phyloP scores from a whole-genome alignment of 345 rosid genomes.

The Mallotus nudiflorus region DNA sequence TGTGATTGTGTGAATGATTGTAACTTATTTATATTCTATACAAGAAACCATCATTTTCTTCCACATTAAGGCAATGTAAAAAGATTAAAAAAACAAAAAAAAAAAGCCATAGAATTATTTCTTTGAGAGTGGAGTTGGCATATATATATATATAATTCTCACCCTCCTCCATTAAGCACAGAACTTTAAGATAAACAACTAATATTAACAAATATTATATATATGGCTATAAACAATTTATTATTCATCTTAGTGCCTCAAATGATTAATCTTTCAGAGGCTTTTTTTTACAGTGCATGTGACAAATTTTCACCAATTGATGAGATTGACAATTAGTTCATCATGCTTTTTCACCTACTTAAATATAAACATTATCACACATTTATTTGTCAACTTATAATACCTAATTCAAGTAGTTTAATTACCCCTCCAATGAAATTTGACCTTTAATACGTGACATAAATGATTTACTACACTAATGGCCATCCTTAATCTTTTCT shows the following conservation, averaged over 20 bases:
- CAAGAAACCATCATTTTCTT: background rate
- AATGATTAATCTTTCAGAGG: too few relatives aligned
- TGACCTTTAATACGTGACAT: too few relatives aligned
- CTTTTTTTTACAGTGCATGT: background rate
- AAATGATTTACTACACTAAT: too few relatives aligned
- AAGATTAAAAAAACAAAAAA: too few relatives aligned
- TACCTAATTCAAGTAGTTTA: too few relatives aligned
- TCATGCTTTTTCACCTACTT: background rate
- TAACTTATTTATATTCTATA: background rate
- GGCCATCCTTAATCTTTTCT: too few relatives aligned
- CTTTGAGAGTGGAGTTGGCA: background rate
- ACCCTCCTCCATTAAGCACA: background rate
- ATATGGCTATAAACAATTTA: too few relatives aligned
- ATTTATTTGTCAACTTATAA: too few relatives aligned
- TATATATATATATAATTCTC: constrained; percentile 1
- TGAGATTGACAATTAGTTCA: background rate
- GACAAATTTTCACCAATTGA: background rate
- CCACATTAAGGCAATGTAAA: background rate
- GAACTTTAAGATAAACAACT: background rate
- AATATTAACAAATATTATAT: too few relatives aligned
- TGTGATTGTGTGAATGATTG: background rate
- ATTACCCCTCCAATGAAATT: too few relatives aligned
- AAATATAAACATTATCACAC: background rate
- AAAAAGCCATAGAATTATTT: background rate
- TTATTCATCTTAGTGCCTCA: too few relatives aligned